These are phyloP conservation scores for Torulaspora maleeae DNA, from an alignment of 805 yeast species.

Conservation along the genomic window DNA sequence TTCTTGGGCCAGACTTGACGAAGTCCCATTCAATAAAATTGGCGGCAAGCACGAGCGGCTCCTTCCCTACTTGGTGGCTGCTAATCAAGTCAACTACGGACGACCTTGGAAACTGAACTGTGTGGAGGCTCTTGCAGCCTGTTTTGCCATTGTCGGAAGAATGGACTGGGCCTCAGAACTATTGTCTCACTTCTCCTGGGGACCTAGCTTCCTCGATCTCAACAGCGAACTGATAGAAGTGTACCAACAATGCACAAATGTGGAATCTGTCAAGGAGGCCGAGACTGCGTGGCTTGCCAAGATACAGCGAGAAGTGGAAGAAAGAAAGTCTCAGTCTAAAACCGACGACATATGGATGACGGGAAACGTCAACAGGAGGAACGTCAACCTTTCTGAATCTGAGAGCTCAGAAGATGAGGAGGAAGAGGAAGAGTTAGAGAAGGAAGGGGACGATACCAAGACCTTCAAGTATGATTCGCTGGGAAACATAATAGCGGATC, in stretches of 20 bases:
- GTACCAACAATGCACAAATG: conserved; percentile 77
- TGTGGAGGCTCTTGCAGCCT: conserved; percentile 96
- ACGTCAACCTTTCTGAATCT: conserved; percentile 16
- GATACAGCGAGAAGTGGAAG: conserved; percentile 61
- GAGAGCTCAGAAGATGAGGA: conserved; percentile 17
- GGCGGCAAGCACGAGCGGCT: conserved; percentile 88
- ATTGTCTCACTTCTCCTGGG: conserved; percentile 85
- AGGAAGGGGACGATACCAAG: conserved; percentile 7
- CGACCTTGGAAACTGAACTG: conserved; percentile 94
- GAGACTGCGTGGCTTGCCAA: conserved; percentile 70
- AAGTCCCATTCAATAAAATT: conserved; percentile 87
- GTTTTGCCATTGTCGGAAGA: conserved; percentile 90
- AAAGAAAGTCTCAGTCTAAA: conserved; percentile 50
- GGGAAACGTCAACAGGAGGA: conserved; percentile 66
- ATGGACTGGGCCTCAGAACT: conserved; percentile 81
- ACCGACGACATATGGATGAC: conserved; percentile 67
- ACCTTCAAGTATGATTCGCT: conserved; percentile 18
- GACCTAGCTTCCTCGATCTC: conserved; percentile 76
- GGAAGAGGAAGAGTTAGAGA: conserved; percentile 20
- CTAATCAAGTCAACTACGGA: conserved; percentile 96
- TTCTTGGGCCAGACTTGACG: conserved; percentile 97
- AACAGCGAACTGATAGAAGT: conserved; percentile 72
- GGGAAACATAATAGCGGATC: conserved; percentile 22
- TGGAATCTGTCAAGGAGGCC: conserved; percentile 64
- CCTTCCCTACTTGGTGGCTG: conserved; percentile 88